Evolutionary conservation across 768 basidiomycete genomes (phyloP), one percentile per base, ranked within the genome.

Genomic region (Auriscalpium microsporum): DNA sequence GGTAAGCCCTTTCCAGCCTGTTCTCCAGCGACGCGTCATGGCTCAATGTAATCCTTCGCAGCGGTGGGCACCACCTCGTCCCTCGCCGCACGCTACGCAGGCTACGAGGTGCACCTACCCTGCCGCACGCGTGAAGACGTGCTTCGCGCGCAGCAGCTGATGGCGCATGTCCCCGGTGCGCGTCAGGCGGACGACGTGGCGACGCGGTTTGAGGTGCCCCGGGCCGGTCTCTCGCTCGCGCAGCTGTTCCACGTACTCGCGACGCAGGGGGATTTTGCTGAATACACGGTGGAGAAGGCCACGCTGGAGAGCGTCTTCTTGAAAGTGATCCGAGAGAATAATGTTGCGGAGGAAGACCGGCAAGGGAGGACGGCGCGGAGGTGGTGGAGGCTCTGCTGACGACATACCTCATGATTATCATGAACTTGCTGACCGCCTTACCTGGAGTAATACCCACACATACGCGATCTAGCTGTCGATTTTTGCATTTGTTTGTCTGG

Each of bases 71-170:
- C 86, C 3, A 82, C 79, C 0, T 76, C 79, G 23, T 74, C 77
- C 4, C 77, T 90, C 6, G 81, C 81, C 1, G 72, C 78, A 28
- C 82, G 86, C 17, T 84, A 89, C 64, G 81, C 83, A 8, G 80
- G 76, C 1, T 90, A 91, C 66, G 86, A 89, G 62, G 81, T 89
- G 17, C 87, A 90, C 65, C 83, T 90, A 64, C 77, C 79, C 1
- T 84, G 82, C 58, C 80, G 79, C 1, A 82, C 79, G 0, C 75
- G 83, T 9, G 82, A 84, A 53, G 85, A 86, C 42, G 70, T 80
- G 14, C 61, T 67, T 7, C 75, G 73, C 56, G 83, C 85, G 7
- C 82, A 82, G 46, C 67, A 73, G 3, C 69, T 87, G 42, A 86
- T 87, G 83, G 62, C 79, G 6, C 73, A 68, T 4, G 79, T 81